Conservation (phyloP, 2,329 filamentous ascomycete genomes). For the Thelonectria rubi region DNA sequence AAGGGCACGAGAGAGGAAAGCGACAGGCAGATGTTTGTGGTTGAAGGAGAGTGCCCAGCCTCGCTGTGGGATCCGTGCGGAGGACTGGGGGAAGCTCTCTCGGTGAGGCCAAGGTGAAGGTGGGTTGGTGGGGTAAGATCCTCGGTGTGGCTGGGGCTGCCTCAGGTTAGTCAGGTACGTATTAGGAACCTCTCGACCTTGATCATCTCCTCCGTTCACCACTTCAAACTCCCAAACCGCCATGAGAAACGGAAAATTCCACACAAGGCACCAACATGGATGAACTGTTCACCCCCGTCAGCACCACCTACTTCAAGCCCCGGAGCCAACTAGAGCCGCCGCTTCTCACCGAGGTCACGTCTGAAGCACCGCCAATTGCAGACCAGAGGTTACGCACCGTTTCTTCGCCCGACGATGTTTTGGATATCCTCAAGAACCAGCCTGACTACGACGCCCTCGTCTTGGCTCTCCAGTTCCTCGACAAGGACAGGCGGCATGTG, state of each 20-base stretch:
- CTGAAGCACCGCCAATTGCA: conserved; percentile 24
- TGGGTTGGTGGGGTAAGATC: conserved; percentile 47
- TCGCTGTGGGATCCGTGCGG: conserved; percentile 34
- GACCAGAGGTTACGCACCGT: conserved; percentile 22
- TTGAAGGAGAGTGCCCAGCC: conserved; percentile 17
- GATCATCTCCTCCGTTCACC: too few relatives aligned
- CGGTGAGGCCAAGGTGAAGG: conserved; percentile 48
- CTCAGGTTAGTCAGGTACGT: not conserved
- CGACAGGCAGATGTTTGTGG: conserved; percentile 8
- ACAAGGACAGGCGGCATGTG: conserved; percentile 40
- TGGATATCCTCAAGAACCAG: conserved; percentile 69
- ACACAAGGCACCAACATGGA: conserved; percentile 56
- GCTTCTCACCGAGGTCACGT: conserved; percentile 48
- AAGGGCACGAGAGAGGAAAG: conserved; percentile 1
- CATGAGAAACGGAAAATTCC: not conserved
- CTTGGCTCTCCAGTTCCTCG: conserved; percentile 62
- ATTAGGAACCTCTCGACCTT: not conserved
- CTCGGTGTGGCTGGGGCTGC: conserved; percentile 23
- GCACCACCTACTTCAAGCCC: conserved; percentile 58
- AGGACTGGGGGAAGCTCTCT: conserved; percentile 29
- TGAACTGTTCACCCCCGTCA: conserved; percentile 63
- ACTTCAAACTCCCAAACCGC: not conserved
- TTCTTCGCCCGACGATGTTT: conserved; percentile 57
- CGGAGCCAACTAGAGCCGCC: conserved; percentile 49
- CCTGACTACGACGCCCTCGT: conserved; percentile 68